A percentile compares a stretch with the other conserved stretches of the same genome.
These are phyloP conservation scores for Fusarium sp. DNA, from an alignment of 2,329 filamentous ascomycete species.

Conservation along the genomic window DNA sequence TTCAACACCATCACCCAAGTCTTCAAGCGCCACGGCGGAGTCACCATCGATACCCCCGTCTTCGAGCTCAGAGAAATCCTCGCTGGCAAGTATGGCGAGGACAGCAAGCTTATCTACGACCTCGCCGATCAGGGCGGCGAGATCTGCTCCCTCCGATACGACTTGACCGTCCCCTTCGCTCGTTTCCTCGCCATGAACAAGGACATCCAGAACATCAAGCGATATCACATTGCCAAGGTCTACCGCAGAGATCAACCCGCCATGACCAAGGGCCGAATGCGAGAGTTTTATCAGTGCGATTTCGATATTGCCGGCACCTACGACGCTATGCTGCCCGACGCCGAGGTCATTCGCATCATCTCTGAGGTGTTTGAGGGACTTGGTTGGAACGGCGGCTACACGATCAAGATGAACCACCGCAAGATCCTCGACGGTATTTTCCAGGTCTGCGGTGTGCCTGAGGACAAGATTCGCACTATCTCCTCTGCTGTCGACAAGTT, in stretches of 20 bases:
- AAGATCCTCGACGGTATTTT: slow-evolving; percentile 95
- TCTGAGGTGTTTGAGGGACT: slow-evolving; percentile 87
- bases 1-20: slow-evolving; percentile 80
- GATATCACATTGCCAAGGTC: slow-evolving; percentile 96
- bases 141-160: slow-evolving; percentile 79
- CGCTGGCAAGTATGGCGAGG: slow-evolving; percentile 91
- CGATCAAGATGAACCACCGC: slow-evolving; percentile 94
- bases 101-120: slow-evolving; percentile 92
- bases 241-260: slow-evolving; percentile 62
- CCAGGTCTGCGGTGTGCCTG: slow-evolving; percentile 87
- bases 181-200: slow-evolving; percentile 94
- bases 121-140: slow-evolving; percentile 89
- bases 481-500: slow-evolving; percentile 96
- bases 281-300: slow-evolving; percentile 98
- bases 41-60: slow-evolving; percentile 83
- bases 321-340: slow-evolving; percentile 92
- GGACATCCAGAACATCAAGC: slow-evolving; percentile 84
- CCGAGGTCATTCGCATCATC: slow-evolving; percentile 87
- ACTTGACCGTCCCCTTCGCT: slow-evolving; percentile 90
- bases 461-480: slow-evolving; percentile 88
- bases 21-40: slow-evolving; percentile 86
- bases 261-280: slow-evolving; percentile 91
- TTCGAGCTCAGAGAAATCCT: slow-evolving; percentile 91
- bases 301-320: slow-evolving; percentile 92
- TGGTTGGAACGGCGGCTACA: slow-evolving; percentile 79